A percentile compares a stretch with the other conserved stretches of the same genome.
Conservation (phyloP, 495 filamentous ascomycete species). For the Pyrenula aspistea region DNA sequence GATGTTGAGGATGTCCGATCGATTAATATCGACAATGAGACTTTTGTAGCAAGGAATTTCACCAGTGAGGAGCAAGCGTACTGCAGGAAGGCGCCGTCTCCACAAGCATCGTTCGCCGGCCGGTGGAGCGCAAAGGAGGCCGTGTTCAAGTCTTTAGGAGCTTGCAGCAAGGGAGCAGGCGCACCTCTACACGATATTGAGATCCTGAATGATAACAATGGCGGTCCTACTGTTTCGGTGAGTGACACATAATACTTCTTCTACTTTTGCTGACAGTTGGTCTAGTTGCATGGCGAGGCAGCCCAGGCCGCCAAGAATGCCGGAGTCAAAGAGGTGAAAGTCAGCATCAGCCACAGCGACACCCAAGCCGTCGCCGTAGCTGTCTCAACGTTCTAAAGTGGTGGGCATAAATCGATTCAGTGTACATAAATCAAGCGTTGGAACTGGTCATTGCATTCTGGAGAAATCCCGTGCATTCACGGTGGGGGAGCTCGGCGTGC, state of each 20-base stretch:
- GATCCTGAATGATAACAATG: slow-evolving; percentile 66
- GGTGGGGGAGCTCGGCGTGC: not conserved
- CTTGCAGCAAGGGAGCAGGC: slow-evolving; percentile 75
- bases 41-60: slow-evolving; percentile 92
- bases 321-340: slow-evolving; percentile 73
- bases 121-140: slow-evolving; percentile 97
- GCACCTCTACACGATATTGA: slow-evolving; percentile 91
- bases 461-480: not conserved
- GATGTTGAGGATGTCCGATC: slow-evolving; percentile 79
- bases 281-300: slow-evolving; percentile 74
- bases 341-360: slow-evolving; percentile 92
- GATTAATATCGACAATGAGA: slow-evolving; percentile 85
- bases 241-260: slow-evolving; percentile 23
- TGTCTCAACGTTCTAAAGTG: slow-evolving; percentile 54
- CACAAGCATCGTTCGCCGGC: slow-evolving; percentile 80
- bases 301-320: slow-evolving; percentile 67
- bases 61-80: slow-evolving; percentile 70
- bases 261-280: slow-evolving; percentile 30
- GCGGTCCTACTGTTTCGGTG: slow-evolving; percentile 76
- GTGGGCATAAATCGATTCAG: not conserved
- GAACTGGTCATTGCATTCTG: not conserved
- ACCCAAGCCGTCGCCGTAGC: slow-evolving; percentile 88
- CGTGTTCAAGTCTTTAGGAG: slow-evolving; percentile 93
- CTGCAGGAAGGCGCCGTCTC: slow-evolving; percentile 63
- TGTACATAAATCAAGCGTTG: not conserved